Percentiles rank a stretch among this genome's conserved stretches.
These are phyloP conservation scores for Pichia exigua DNA, from an alignment of 805 yeast species.

Conservation along the genomic window DNA sequence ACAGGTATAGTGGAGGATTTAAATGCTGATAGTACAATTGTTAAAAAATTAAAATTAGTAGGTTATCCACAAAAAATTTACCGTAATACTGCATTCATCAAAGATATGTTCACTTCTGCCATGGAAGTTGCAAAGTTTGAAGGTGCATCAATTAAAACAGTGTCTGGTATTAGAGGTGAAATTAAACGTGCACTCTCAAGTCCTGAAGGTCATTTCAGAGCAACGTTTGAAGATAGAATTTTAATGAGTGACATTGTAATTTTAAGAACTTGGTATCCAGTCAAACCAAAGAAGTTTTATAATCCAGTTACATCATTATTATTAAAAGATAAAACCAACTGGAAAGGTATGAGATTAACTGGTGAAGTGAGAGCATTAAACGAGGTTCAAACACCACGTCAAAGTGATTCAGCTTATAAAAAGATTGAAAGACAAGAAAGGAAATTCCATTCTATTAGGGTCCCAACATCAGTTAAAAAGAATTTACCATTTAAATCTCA, in stretches of 20 bases:
- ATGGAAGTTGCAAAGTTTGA: constrained; percentile 96
- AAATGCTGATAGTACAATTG: constrained; percentile 84
- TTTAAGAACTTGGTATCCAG: constrained; percentile 95
- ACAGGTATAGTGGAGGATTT: constrained; percentile 95
- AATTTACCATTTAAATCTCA: constrained; percentile 90
- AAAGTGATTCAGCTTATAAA: constrained; percentile 42
- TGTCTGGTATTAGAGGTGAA: constrained; percentile 96
- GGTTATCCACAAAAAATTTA: constrained; percentile 92
- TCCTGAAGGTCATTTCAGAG: constrained; percentile 94
- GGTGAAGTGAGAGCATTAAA: constrained; percentile 84
- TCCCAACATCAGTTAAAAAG: constrained; percentile 70
- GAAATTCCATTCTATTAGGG: constrained; percentile 78
- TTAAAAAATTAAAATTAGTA: constrained; percentile 88
- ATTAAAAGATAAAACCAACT: constrained; percentile 65
- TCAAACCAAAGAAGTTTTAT: constrained; percentile 80
- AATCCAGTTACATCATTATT: constrained; percentile 93
- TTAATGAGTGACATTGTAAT: constrained; percentile 84
- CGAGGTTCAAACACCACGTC: constrained; percentile 49
- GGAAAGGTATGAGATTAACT: constrained; percentile 96
- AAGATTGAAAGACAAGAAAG: constrained; percentile 82
- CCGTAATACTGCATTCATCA: constrained; percentile 94
- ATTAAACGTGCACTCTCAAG: constrained; percentile 88
- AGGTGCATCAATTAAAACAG: constrained; percentile 95
- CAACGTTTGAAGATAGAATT: constrained; percentile 93
- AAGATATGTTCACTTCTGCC: constrained; percentile 89